Base-by-base conservation (phyloP, 2,329 filamentous ascomycete species). In the Fusarium nelsonii region DNA sequence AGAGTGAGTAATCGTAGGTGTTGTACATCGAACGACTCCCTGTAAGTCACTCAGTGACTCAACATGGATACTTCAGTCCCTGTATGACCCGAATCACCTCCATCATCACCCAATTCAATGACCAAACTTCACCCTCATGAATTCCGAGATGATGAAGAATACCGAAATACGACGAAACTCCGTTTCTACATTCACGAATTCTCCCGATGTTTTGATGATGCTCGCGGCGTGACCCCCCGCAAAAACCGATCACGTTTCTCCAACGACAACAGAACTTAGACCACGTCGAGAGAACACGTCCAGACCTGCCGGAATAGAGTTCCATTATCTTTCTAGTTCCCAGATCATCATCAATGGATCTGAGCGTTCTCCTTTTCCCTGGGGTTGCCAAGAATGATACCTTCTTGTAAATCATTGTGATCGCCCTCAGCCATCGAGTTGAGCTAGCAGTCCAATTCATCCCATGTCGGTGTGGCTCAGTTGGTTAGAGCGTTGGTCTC, bases 401-500 rank as follows among this genome's bases (percentile, higher is more conserved):
- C 15, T 37, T 50, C 40, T 61, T 74, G 11, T 57, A 5, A 1
- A 15, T 6, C 2, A n/a, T 45, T 63, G 57, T 16, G 2, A 6
- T 5, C 2, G 8, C 5, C 16, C 18, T 14, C 14, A 9, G 40
- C 8, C 63, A 70, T 70, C 60, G 32, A 58, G 64, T 51, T 23
- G 48, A 20, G 33, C n/a, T 14, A 28, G 20, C 18, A 39, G 46
- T 20, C 18, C 48, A 50, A 16, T 45, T 15, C 23, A 50, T 23
- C 15, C 33, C 12, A 50, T 26, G 73, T 74, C 65, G 66, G 72
- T 69, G 67, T 74, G 70, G 72, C 72, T 70, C 68, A 70, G 68
- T 66, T 70, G 68, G 68, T 67, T 70, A 70, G 68, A 70, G 68
- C 66, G 68, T 70, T 70, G 68, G 68, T 70, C 66, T 70, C 68